Evolutionary conservation across 2,329 filamentous ascomycete species (phyloP).

Genomic region (Epichloe scottii): DNA sequence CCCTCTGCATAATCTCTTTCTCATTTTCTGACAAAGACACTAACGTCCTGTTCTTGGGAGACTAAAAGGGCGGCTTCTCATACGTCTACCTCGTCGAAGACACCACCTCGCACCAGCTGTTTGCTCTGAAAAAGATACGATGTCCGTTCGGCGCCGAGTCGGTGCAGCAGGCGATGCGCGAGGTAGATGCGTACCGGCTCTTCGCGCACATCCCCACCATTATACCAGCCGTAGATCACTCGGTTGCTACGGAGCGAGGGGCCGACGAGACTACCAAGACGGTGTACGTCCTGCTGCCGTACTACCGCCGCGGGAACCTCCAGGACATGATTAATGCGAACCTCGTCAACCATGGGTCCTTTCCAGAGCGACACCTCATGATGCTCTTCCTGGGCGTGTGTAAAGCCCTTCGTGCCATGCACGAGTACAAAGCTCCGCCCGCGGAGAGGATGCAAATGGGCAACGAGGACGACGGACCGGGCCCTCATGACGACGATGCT

Average conservation of each 20-base stretch:
- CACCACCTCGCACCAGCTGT: conserved; percentile 67
- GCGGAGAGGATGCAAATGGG: conserved; percentile 42
- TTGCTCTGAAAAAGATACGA: conserved; percentile 96
- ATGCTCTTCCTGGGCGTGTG: conserved; percentile 85
- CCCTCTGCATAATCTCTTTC: not conserved
- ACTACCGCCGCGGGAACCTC: conserved; percentile 88
- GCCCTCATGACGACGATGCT: conserved; percentile 19
- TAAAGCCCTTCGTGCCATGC: conserved; percentile 77
- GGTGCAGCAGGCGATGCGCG: conserved; percentile 85
- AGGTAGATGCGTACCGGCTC: conserved; percentile 91
- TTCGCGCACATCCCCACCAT: conserved; percentile 77
- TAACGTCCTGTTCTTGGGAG: no score
- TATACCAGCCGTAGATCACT: conserved; percentile 75
- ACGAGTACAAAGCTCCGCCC: conserved; percentile 54
- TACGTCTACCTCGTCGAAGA: conserved; percentile 99
- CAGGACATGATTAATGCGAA: conserved; percentile 99
- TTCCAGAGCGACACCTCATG: conserved; percentile 83
- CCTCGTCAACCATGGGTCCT: conserved; percentile 82
- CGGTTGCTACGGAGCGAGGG: conserved; percentile 61
- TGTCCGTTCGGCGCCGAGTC: conserved; percentile 97
- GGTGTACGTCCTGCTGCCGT: conserved; percentile 90
- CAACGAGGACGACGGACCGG: conserved; percentile 23
- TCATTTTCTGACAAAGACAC: no score
- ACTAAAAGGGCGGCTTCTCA: conserved; percentile 71
- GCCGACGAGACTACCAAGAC: conserved; percentile 63